These are phyloP conservation scores for Lactarius deliciosus DNA, from an alignment of 768 basidiomycete genomes.

Conservation along the genomic window DNA sequence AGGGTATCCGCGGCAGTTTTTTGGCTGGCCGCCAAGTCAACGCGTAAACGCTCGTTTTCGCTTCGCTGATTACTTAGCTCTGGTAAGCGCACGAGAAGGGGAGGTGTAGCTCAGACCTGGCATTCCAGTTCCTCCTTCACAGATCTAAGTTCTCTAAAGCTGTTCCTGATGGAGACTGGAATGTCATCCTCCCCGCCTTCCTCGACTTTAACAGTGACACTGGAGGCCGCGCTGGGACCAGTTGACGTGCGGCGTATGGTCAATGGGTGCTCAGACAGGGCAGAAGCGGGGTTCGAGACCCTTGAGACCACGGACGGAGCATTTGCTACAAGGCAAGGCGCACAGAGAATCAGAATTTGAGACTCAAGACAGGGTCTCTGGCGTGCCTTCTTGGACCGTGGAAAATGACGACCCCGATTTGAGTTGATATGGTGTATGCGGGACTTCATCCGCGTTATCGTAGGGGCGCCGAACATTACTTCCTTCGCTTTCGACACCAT, in stretches of 20 bases:
- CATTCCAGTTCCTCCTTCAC: slow-evolving; percentile 25
- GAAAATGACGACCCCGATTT: slow-evolving; percentile 5
- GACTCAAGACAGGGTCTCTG: not conserved
- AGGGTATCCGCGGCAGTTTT: slow-evolving; percentile 13
- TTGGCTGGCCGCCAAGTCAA: slow-evolving; percentile 11
- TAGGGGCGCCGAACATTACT: not conserved
- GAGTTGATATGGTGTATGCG: not conserved
- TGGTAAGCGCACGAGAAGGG: not conserved
- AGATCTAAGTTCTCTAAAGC: slow-evolving; percentile 25
- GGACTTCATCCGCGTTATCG: not conserved
- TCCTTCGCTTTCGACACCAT: slow-evolving; percentile 10
- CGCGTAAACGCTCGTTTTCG: slow-evolving; percentile 25
- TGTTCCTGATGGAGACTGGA: slow-evolving; percentile 21
- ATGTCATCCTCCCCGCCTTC: slow-evolving; percentile 19
- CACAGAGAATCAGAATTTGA: slow-evolving; percentile 1
- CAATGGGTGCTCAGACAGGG: not conserved
- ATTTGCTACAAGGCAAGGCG: not conserved
- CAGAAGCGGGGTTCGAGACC: not conserved
- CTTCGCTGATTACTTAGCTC: slow-evolving; percentile 17
- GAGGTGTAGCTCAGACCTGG: slow-evolving; percentile 13
- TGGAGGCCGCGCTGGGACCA: not conserved
- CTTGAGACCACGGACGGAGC: not conserved
- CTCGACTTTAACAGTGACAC: slow-evolving; percentile 9
- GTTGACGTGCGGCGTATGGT: not conserved
- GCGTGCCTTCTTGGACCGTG: slow-evolving; percentile 9